phyloP scores from a whole-genome alignment of 2,329 filamentous ascomycete species.

The Elsinoe arachidis region DNA sequence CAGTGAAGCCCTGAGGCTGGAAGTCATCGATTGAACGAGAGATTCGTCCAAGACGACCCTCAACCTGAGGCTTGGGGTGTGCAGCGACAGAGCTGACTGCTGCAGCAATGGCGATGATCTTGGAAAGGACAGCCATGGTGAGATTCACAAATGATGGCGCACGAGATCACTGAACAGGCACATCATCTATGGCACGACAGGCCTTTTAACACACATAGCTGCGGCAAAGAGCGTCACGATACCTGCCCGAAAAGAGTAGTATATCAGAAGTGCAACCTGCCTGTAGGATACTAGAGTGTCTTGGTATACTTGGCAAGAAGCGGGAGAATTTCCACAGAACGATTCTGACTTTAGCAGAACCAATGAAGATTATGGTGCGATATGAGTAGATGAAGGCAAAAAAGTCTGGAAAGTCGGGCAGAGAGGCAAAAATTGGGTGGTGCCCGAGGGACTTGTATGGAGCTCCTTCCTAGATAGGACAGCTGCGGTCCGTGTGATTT shows the following conservation, averaged over 20 bases:
- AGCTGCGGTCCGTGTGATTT: neutral
- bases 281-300: slow-evolving; percentile 11
- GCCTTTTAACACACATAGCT: neutral
- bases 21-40: slow-evolving; percentile 6
- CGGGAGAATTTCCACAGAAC: slow-evolving; percentile 7
- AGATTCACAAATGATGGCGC: neutral
- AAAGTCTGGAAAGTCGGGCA: neutral
- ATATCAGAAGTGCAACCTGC: slow-evolving; percentile 11
- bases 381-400: neutral
- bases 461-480: slow-evolving; percentile 10
- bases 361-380: neutral
- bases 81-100: slow-evolving; percentile 1
- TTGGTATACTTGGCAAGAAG: slow-evolving; percentile 9
- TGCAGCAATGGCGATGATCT: slow-evolving; percentile 6
- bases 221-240: neutral
- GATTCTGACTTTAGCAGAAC: slow-evolving; percentile 5
- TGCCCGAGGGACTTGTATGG: neutral
- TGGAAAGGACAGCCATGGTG: slow-evolving; percentile 9
- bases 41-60: neutral
- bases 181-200: neutral
- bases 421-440: neutral
- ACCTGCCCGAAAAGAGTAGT: slow-evolving; percentile 11
- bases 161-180: neutral
- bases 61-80: neutral
- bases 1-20: neutral